Conservation (phyloP, 192 early-diverging fungal species). For the Gryganskiella cystojenkinii region DNA sequence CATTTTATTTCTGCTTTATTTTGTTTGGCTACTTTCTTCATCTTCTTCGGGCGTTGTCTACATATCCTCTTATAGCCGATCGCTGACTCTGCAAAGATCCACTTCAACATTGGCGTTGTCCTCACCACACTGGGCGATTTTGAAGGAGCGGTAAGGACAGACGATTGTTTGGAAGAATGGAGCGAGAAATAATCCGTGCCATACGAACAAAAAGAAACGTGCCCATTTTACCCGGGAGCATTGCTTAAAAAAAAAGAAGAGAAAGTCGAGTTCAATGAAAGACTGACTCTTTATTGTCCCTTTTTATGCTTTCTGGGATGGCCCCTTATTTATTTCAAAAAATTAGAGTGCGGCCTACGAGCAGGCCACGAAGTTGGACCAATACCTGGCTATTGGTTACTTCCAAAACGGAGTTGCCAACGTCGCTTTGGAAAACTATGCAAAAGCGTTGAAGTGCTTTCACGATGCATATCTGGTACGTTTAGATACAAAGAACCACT, state of each 20-base stretch:
- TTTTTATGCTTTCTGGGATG: constrained; percentile 1
- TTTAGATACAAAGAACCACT: too few relatives aligned
- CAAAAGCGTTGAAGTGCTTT: constrained; percentile 82
- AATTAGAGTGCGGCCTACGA: constrained; percentile 79
- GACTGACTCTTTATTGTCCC: not conserved
- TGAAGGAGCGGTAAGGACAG: constrained; percentile 87
- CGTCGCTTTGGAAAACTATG: constrained; percentile 76
- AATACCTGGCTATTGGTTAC: constrained; percentile 91
- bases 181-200: too few relatives aligned
- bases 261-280: not conserved
- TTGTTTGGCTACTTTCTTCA: not conserved
- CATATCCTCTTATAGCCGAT: constrained; percentile 62
- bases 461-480: constrained; percentile 80
- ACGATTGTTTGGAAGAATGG: too few relatives aligned
- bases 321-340: not conserved
- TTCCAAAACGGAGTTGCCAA: constrained; percentile 91
- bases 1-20: not conserved
- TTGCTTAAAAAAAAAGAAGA: too few relatives aligned
- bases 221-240: too few relatives aligned
- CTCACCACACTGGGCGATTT: constrained; percentile 79
- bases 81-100: constrained; percentile 93
- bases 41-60: not conserved
- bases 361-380: constrained; percentile 81
- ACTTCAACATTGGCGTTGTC: constrained; percentile 95
- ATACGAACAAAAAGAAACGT: too few relatives aligned